Base-by-base conservation (phyloP, 1,284 basidiomycete species). In the Phellopilus nigrolimitatus region DNA sequence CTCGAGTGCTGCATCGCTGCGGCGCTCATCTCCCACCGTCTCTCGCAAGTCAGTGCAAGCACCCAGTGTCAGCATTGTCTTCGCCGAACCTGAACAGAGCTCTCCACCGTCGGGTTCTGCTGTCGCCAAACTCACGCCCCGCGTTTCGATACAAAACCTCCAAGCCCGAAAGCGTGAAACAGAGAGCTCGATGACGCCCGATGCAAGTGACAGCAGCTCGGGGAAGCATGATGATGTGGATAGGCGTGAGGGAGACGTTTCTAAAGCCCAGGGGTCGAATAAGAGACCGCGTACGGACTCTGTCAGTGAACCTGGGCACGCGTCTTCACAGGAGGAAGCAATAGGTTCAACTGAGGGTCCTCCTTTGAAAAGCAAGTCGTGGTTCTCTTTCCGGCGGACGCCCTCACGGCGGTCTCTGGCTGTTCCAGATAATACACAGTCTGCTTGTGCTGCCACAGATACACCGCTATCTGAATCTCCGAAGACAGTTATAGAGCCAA, bases 31-130 rank as follows among this genome's bases (percentile, higher is more conserved):
- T 3, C n/a, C 47, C 21, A 10, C 46, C 15, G 31, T 49, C 3
- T 15, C 39, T 27, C 37, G 51, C 13, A 53, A 53, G 21, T 22
- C 51, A 25, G 8, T 37, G 15, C 51, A 34, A 4, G n/a, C 46
- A 9, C 51, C 51, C 8, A 53, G 51, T 25, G 28, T 53, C 46
- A 49, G 39, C 19, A 21, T 53, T 36, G 51, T 53, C 5, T 49
- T 28, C 34, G 51, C 51, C 15, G 51, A 53, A 43, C 46, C 51
- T 12, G 46, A 53, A 40, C 46, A 49, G 24, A 53, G 46, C 36
- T 42, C 48, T 22, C 51, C 51, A 15, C 44, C 43, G 21, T 25
- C 36, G 28, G 51, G 43, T 10, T 30, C 43, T 30, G 51, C 51
- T 28, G 51, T 38, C 12, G 44, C 34, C 2, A 46, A 27, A 28